Percentiles rank a stretch among this genome's conserved stretches.
These are phyloP conservation scores for Biscogniauxia mediterranea DNA, from an alignment of 2,329 filamentous ascomycete species.

Conservation along the genomic window DNA sequence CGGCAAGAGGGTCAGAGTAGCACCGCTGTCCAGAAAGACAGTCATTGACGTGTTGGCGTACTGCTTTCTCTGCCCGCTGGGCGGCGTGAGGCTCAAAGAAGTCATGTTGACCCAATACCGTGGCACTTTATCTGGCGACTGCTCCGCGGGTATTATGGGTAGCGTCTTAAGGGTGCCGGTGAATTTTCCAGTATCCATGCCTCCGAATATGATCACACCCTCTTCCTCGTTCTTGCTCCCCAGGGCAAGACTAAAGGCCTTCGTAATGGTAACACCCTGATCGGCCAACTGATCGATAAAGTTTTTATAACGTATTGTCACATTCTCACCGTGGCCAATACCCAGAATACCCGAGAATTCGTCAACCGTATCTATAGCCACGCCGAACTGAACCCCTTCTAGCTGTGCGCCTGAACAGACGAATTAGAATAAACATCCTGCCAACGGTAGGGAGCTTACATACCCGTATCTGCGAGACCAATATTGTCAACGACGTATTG, in stretches of 20 bases:
- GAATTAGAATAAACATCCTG: constrained; percentile 7
- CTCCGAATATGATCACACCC: constrained; percentile 67
- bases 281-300: constrained; percentile 49
- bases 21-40: constrained; percentile 70
- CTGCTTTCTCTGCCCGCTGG: constrained; percentile 32
- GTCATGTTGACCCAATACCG: constrained; percentile 53
- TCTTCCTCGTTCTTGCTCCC: constrained; percentile 59
- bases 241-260: constrained; percentile 64
- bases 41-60: constrained; percentile 43
- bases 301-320: constrained; percentile 48
- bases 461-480: constrained; percentile 39
- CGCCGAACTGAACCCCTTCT: constrained; percentile 60
- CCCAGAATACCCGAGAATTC: constrained; percentile 65
- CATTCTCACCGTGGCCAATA: constrained; percentile 62
- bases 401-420: constrained; percentile 37
- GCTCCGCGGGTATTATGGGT: constrained; percentile 55
- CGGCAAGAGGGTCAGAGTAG: constrained; percentile 66
- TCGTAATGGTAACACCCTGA: constrained; percentile 55
- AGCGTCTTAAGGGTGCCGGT: constrained; percentile 56
- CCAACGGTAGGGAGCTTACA: constrained; percentile 2
- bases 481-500: constrained; percentile 50
- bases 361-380: constrained; percentile 51
- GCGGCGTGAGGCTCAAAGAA: constrained; percentile 42
- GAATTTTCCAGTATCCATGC: constrained; percentile 65
- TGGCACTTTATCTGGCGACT: constrained; percentile 54